Conservation (phyloP, 176 grass and related monocot genomes). For the Rhynchospora pubera region DNA sequence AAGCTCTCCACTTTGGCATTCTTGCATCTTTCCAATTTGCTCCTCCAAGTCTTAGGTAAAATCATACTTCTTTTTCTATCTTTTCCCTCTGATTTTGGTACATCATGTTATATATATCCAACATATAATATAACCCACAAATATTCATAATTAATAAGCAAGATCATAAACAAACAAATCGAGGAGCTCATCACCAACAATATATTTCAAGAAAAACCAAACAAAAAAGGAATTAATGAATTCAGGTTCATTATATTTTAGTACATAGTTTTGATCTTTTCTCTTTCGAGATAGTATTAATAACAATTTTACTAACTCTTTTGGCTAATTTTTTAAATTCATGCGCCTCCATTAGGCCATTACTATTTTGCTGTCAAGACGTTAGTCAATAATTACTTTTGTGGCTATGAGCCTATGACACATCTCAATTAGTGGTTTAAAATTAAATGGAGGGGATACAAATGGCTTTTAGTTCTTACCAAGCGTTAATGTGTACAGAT, state of each 20-base stretch:
- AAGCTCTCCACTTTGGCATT: constrained; percentile 44
- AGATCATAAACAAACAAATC: background rate
- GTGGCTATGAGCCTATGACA: no score
- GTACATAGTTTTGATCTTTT: background rate
- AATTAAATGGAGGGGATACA: constrained; percentile 1
- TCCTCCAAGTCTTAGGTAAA: constrained; percentile 60
- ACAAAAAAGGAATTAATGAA: background rate
- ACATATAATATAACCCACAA: no score
- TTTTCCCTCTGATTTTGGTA: constrained; percentile 9
- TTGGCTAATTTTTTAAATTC: background rate
- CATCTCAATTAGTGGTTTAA: background rate
- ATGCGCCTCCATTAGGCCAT: background rate
- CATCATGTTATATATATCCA: background rate
- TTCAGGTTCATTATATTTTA: background rate
- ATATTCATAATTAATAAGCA: background rate
- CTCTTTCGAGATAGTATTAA: background rate
- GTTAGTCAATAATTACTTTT: background rate
- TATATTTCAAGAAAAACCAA: background rate
- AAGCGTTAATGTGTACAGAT: constrained; percentile 42
- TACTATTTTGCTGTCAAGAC: background rate
- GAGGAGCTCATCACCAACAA: background rate
- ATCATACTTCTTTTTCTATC: background rate
- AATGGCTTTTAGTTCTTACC: background rate
- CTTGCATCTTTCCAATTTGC: constrained; percentile 45
- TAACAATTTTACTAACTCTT: background rate